Base-by-base conservation (phyloP, 441 rosid species). In the Gossypium trilobum region DNA sequence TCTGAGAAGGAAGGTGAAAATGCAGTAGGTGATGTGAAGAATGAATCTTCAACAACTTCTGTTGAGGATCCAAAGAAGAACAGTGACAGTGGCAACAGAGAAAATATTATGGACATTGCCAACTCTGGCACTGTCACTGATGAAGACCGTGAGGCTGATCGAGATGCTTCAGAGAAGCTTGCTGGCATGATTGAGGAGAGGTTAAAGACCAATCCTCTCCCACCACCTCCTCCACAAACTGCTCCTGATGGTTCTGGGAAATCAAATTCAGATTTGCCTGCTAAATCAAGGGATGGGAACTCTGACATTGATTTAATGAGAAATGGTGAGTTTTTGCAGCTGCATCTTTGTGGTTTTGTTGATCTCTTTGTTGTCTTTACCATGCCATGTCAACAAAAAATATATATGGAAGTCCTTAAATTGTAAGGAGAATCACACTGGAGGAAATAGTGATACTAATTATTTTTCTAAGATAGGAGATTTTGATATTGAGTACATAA, bases 131-230 rank as follows among this genome's bases (percentile, higher is more conserved):
- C 87, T 66, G 84, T 91, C 61, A 92, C 91, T 51, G 90, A 88
- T 76, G 97, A 88, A 74, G 99, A 95, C 81, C 88, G 78, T 77
- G 90, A 84, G 80, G 90, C 86, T 11, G 99, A 95, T 75, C 83
- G 17, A 80, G 95, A 79, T 75, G 96, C 92, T 77, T 64, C 74
- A 69, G 86, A 88, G 85, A 92, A 89, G 81, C 87, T 92, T 82
- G 73, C 77, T 50, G 77, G 74, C 82, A 87, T 89, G 86, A 80
- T 89, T 65, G 96, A 91, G 81, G 96, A 92, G 83, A 91, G 99
- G 81, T 75, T 89, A 79, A 92, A 87, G 84, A 78, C 81, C 78
- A 88, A 80, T 75, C 98, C 98, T 56, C 83, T 88, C 78, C 99
- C 97, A 68, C 96, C 97, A 16, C 99, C 90, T 48, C 95, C 97